Evolutionary conservation across 2,329 filamentous ascomycete genomes (phyloP).

Genomic region (Venturia aucupariae): DNA sequence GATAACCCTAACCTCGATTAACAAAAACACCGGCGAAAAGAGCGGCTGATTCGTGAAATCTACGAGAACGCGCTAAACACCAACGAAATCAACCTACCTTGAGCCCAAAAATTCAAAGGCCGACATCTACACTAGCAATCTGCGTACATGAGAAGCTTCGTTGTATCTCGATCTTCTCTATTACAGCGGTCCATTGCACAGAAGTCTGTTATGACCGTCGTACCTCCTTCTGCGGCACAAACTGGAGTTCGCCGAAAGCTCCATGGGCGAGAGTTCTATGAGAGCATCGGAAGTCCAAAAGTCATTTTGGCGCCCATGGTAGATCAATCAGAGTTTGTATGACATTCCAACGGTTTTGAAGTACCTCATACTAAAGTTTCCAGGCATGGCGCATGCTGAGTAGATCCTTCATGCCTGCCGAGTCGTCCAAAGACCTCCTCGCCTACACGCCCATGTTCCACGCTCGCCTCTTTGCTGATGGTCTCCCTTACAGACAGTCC

Average conservation of each 20-base stretch:
- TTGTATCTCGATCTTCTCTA: background rate
- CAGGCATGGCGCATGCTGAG: conserved; percentile 95
- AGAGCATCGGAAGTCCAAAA: conserved; percentile 87
- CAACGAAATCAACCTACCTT: too few species aligned
- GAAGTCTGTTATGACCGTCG: background rate
- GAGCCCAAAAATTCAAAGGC: too few species aligned
- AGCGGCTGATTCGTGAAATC: too few species aligned
- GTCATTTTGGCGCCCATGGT: conserved; percentile 95
- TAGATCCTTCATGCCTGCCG: conserved; percentile 74
- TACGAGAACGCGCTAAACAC: too few species aligned
- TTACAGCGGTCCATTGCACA: background rate
- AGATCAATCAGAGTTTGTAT: conserved; percentile 92
- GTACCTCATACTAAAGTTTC: background rate
- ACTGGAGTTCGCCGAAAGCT: conserved; percentile 45
- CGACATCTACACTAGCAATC: too few species aligned
- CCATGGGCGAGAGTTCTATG: conserved; percentile 81
- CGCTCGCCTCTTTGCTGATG: conserved; percentile 75
- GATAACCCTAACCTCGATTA: too few species aligned
- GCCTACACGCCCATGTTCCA: conserved; percentile 97
- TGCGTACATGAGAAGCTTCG: background rate
- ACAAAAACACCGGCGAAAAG: too few species aligned
- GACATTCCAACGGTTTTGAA: background rate
- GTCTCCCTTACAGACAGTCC: conserved; percentile 62
- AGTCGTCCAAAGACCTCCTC: conserved; percentile 51
- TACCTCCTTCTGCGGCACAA: background rate